Conservation (phyloP, 495 filamentous ascomycete species). For the Xylaria grammica region DNA sequence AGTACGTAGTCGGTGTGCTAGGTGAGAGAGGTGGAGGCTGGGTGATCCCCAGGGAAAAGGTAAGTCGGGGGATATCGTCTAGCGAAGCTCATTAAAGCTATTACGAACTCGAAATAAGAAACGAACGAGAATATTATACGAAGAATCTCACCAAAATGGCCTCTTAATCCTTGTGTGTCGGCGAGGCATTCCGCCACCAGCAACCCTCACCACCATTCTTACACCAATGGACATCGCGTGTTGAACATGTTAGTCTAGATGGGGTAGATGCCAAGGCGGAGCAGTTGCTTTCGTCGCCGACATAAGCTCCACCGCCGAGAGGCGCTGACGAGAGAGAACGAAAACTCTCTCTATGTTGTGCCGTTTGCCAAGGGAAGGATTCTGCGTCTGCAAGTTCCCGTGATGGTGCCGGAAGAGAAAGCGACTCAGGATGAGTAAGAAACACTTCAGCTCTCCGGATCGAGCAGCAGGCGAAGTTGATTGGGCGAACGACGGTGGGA, state of each 20-base stretch:
- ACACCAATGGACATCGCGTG: conserved; percentile 25
- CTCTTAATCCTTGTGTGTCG: background rate
- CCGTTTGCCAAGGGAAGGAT: conserved; percentile 9
- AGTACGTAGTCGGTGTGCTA: background rate
- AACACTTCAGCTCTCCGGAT: background rate
- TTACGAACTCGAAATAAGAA: background rate
- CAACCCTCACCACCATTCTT: background rate
- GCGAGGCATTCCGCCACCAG: background rate
- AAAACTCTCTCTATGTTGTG: background rate
- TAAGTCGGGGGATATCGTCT: background rate
- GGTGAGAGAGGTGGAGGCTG: background rate
- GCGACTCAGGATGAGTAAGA: background rate
- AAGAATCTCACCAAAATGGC: background rate
- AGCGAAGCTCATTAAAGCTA: background rate
- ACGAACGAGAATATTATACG: background rate
- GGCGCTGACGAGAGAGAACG: background rate
- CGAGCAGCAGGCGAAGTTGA: background rate
- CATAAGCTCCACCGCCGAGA: conserved; percentile 22
- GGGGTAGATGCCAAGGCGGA: conserved; percentile 37
- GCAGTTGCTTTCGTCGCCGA: conserved; percentile 28
- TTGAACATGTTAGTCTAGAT: background rate
- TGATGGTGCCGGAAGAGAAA: background rate
- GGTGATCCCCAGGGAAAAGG: background rate
- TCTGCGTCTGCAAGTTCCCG: conserved; percentile 8
- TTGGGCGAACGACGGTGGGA: background rate